Conservation (phyloP, 257 asterid genomes). For the Nicotiana obtusifolia region DNA sequence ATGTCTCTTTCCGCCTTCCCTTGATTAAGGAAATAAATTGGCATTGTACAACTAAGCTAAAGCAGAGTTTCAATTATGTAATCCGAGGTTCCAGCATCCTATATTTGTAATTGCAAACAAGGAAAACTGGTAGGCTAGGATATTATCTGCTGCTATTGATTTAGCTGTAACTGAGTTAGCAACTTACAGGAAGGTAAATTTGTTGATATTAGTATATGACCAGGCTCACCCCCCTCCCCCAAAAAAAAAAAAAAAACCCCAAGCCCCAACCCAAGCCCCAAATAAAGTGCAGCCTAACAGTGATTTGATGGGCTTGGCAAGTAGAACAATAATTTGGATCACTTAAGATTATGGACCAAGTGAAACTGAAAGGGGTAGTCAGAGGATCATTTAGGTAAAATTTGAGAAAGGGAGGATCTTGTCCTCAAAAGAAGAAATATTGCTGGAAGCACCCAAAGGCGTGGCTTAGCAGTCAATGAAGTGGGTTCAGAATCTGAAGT, state of each 20-base stretch:
- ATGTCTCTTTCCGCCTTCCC: not conserved
- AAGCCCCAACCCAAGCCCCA: too few relatives aligned
- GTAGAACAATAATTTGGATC: too few relatives aligned
- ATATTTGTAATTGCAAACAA: not conserved
- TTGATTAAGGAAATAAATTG: not conserved
- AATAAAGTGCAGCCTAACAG: too few relatives aligned
- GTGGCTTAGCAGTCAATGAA: too few relatives aligned
- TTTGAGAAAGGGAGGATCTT: not conserved
- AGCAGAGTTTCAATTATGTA: not conserved
- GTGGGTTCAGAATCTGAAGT: too few relatives aligned
- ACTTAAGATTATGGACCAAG: not conserved
- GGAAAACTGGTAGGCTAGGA: not conserved
- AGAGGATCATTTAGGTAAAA: not conserved
- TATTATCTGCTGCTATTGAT: not conserved
- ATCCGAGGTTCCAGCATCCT: not conserved
- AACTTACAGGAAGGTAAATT: not conserved
- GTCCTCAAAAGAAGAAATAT: not conserved
- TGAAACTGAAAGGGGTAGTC: not conserved
- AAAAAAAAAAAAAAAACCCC: too few relatives aligned
- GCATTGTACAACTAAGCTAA: not conserved
- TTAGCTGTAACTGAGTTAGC: not conserved
- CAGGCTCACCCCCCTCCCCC: accelerated
- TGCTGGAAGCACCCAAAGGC: too few relatives aligned
- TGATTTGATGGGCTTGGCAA: too few relatives aligned
- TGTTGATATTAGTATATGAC: not conserved